phyloP scores from a whole-genome alignment of 768 basidiomycete genomes.

The Ramaria sp. region DNA sequence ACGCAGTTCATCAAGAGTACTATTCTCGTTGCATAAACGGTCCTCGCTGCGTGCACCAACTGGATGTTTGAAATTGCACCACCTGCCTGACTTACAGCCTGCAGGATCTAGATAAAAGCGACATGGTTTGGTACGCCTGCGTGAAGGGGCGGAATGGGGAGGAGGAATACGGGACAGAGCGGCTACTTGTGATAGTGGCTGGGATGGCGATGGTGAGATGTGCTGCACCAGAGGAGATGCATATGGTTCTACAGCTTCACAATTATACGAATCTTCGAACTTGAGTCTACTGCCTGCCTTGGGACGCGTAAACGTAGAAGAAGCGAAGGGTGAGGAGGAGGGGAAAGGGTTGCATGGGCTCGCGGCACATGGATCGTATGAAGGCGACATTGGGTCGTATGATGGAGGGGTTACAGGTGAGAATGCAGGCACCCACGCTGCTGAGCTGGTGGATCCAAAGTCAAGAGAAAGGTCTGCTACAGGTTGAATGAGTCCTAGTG shows the following conservation, averaged over 20 bases:
- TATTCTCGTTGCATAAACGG: neutral
- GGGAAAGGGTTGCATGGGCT: conserved; percentile 10
- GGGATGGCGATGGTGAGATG: neutral
- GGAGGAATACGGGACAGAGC: conserved; percentile 4
- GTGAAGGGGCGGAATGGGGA: conserved; percentile 6
- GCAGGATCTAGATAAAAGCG: conserved; percentile 3
- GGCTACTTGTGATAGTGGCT: neutral
- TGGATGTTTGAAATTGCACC: conserved; percentile 10
- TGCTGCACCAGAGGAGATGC: too few species aligned
- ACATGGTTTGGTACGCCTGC: conserved; percentile 4
- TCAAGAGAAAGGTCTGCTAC: neutral
- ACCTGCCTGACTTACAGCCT: conserved; percentile 8
- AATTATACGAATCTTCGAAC: neutral
- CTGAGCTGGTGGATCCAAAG: neutral
- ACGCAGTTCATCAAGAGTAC: neutral
- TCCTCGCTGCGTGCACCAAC: neutral
- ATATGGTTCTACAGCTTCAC: neutral
- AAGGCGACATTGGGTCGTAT: conserved; percentile 8
- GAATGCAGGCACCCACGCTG: neutral
- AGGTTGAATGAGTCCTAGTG: neutral
- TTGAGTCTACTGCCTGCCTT: neutral
- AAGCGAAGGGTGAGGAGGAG: neutral
- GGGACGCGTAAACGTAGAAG: neutral
- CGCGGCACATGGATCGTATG: conserved; percentile 5
- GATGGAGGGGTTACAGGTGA: neutral